Evolutionary conservation across 805 yeast species (phyloP).

Genomic region (Suhomyces canberraensis): DNA sequence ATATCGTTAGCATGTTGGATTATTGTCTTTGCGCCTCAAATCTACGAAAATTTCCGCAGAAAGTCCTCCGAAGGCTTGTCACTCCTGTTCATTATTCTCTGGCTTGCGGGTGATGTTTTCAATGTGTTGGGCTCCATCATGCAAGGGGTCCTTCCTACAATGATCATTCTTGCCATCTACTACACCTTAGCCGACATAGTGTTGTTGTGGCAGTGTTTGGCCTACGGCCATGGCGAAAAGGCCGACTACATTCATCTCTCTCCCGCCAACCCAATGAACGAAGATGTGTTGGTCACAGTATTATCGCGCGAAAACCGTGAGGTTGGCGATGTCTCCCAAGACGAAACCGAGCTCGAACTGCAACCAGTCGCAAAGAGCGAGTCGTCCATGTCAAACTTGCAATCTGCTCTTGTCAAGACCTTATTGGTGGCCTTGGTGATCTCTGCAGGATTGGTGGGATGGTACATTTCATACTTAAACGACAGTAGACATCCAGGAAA

Average conservation of each 20-base stretch:
- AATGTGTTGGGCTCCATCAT: slow-evolving; percentile 87
- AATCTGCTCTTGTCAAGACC: slow-evolving; percentile 25
- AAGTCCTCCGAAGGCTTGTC: slow-evolving; percentile 90
- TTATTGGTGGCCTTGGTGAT: slow-evolving; percentile 67
- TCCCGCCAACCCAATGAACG: slow-evolving; percentile 83
- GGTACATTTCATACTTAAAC: slow-evolving; percentile 64
- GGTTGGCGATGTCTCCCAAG: slow-evolving; percentile 12
- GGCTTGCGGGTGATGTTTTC: slow-evolving; percentile 94
- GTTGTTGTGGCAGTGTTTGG: slow-evolving; percentile 75
- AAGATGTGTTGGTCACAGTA: slow-evolving; percentile 62
- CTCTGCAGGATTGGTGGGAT: slow-evolving; percentile 80
- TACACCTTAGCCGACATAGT: slow-evolving; percentile 90
- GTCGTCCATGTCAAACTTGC: slow-evolving; percentile 16
- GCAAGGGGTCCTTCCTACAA: slow-evolving; percentile 90
- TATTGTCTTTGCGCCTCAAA: slow-evolving; percentile 95
- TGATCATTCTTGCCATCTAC: slow-evolving; percentile 88
- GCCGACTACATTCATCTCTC: slow-evolving; percentile 78
- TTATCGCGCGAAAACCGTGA: slow-evolving; percentile 39
- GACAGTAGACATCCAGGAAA: slow-evolving; percentile 37
- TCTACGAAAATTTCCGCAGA: slow-evolving; percentile 84
- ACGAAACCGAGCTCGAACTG: slow-evolving; percentile 17
- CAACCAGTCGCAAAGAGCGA: slow-evolving; percentile 4
- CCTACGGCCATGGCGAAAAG: slow-evolving; percentile 62
- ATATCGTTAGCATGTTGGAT: slow-evolving; percentile 97
- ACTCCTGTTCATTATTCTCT: slow-evolving; percentile 75